A percentile compares a stretch with the other conserved stretches of the same genome.
phyloP scores from a whole-genome alignment of 2,329 filamentous ascomycete species.

The Cytospora paraplurivora region DNA sequence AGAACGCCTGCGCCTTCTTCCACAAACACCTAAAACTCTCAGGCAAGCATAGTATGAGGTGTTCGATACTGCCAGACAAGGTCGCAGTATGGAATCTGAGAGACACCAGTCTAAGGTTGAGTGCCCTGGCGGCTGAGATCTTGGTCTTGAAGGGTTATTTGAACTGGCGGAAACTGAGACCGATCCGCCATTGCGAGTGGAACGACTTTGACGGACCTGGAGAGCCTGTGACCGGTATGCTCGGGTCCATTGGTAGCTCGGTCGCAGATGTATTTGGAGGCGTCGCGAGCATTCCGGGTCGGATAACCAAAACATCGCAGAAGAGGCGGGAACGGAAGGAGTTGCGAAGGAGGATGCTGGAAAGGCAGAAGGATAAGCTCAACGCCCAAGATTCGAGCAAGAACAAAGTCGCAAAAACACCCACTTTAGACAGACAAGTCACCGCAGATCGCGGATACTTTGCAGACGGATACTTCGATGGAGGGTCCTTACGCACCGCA shows the following conservation, averaged over 20 bases:
- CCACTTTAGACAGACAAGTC: slow-evolving; percentile 10
- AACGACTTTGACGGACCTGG: slow-evolving; percentile 77
- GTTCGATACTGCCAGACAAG: slow-evolving; percentile 63
- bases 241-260: slow-evolving; percentile 62
- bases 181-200: slow-evolving; percentile 71
- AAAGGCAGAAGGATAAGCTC: background rate
- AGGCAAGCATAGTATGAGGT: slow-evolving; percentile 61
- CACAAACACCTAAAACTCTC: slow-evolving; percentile 60
- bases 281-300: slow-evolving; percentile 64
- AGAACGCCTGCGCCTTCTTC: slow-evolving; percentile 69
- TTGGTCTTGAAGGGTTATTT: slow-evolving; percentile 63
- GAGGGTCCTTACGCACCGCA: slow-evolving; percentile 31
- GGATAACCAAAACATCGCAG: slow-evolving; percentile 59
- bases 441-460: slow-evolving; percentile 4
- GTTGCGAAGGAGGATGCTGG: slow-evolving; percentile 33
- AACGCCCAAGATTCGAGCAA: slow-evolving; percentile 19
- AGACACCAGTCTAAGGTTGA: slow-evolving; percentile 60
- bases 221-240: slow-evolving; percentile 69
- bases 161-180: slow-evolving; percentile 63
- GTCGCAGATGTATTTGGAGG: slow-evolving; percentile 63
- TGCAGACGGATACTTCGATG: slow-evolving; percentile 16
- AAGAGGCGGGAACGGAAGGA: slow-evolving; percentile 51
- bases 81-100: slow-evolving; percentile 69
- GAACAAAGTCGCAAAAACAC: background rate
- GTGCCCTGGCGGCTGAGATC: slow-evolving; percentile 65